Conservation (phyloP, 1,284 basidiomycete species). For the Sphaerobolus stellatus region DNA sequence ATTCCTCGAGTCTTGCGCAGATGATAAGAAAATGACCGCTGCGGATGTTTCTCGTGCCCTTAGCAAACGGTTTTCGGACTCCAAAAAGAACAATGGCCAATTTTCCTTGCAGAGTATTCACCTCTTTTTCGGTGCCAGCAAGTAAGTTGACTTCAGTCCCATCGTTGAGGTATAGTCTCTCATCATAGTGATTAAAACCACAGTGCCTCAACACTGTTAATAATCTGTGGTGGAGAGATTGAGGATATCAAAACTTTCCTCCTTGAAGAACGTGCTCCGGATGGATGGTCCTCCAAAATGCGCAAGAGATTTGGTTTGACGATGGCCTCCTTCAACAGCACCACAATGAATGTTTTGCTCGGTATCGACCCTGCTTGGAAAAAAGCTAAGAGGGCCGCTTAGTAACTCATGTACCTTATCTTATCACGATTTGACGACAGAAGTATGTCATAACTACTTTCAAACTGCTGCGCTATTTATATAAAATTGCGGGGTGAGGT, state of each 20-base stretch:
- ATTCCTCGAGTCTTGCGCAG: constrained; percentile 58
- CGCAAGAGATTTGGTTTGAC: constrained; percentile 11
- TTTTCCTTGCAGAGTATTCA: constrained; percentile 51
- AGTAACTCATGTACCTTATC: no score
- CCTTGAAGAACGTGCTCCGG: constrained; percentile 15
- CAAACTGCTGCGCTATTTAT: no score
- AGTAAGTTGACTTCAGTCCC: constrained; percentile 46
- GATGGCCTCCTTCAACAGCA: constrained; percentile 7
- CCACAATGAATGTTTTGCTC: background rate
- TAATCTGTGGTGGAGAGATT: constrained; percentile 12
- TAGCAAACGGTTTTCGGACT: constrained; percentile 57
- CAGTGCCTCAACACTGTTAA: background rate
- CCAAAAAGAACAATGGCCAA: constrained; percentile 51
- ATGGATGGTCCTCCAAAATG: constrained; percentile 11
- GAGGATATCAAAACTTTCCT: constrained; percentile 14
- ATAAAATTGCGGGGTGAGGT: no score
- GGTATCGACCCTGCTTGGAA: constrained; percentile 4
- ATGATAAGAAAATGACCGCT: constrained; percentile 56
- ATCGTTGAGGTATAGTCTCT: background rate
- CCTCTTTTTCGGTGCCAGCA: constrained; percentile 62
- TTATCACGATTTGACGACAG: no score
- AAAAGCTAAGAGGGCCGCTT: background rate
- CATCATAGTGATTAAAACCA: background rate
- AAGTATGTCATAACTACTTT: no score
- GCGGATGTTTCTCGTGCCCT: constrained; percentile 57